Evolutionary conservation across 2,329 filamentous ascomycete genomes (phyloP).

Genomic region (Arthrobotrys musiformis): DNA sequence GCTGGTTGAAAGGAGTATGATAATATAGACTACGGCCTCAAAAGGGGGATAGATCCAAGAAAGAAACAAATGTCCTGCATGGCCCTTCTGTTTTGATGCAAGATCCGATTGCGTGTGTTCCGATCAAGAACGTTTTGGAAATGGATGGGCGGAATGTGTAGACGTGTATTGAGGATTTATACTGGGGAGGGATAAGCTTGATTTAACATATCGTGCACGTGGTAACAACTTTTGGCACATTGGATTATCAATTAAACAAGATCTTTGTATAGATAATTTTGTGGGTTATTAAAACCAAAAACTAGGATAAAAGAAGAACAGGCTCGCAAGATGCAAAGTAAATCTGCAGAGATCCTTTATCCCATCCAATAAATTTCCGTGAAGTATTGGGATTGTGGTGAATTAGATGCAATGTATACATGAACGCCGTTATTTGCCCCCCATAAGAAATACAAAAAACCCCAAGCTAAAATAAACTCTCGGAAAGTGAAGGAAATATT

Average conservation of each 20-base stretch:
- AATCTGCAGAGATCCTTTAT: slow-evolving; percentile 9
- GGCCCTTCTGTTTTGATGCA: not conserved
- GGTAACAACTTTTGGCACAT: not conserved
- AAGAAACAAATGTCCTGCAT: too few relatives aligned
- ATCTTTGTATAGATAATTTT: not conserved
- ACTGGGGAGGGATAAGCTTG: not conserved
- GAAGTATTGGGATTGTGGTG: slow-evolving; percentile 9
- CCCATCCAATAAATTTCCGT: slow-evolving; percentile 33
- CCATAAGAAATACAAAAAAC: not conserved
- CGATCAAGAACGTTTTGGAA: not conserved
- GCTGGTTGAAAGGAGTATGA: not conserved
- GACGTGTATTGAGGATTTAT: slow-evolving; percentile 4
- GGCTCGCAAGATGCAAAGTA: not conserved
- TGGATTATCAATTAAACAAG: not conserved
- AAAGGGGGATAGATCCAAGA: slow-evolving; percentile 2
- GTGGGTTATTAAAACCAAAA: not conserved
- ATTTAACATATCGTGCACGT: not conserved
- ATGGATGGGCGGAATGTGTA: not conserved
- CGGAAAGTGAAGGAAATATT: slow-evolving; percentile 2
- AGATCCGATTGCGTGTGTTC: not conserved
- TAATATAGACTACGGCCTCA: not conserved
- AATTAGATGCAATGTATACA: slow-evolving; percentile 11
- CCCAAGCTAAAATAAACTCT: not conserved
- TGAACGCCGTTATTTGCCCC: slow-evolving; percentile 15
- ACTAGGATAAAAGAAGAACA: not conserved